Base-by-base conservation (phyloP, 2,329 filamentous ascomycete species). In the Thelonectria rubi region DNA sequence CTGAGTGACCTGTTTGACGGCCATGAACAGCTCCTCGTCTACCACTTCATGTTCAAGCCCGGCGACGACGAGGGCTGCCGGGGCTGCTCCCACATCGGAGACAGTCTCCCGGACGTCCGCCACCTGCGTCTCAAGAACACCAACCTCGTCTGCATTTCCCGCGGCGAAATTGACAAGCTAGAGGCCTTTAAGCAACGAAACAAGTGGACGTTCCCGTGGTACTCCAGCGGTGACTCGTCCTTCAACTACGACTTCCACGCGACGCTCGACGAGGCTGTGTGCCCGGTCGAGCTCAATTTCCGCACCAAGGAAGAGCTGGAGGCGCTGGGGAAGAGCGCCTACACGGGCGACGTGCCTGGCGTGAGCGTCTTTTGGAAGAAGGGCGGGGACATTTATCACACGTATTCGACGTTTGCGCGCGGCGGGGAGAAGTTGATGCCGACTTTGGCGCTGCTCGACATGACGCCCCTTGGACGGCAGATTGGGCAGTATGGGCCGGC, bases 21-120 rank as follows among this genome's bases (percentile, higher is more conserved):
- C 52, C 72, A 72, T 26, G 70, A 75, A 26, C 74, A 79, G 55
- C 73, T 81, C 58, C 73, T 80, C 46, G 60, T 82, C 37, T 81
- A 81, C 65, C 79, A 82, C 68, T 82, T 81, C 73, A 82, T 82
- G 80, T 79, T 81, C 57, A 69, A 64, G 0, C 77, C 78, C 2
- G 64, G 70, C 3, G 66, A 73, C 2, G 70, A 75, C 3, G 58
- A 66, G 6, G 79, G 73, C 24, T 82, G 79, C 58, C 60, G 68
- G 15, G 78, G 77, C 5, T 82, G 78, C 65, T 73, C 73, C 8
- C 75, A 79, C 47, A 64, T 75, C 15, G 74, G 72, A 37, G 79
- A 82, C 37, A 72, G 76, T 45, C 67, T 81, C 15, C 78, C 79
- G 0, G 70, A 75, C 24, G 70, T 79, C 2, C 64, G 69, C 32